A percentile compares a stretch with the other conserved stretches of the same genome.
Conservation (phyloP, 108 stramenopile species). For the Mediolabrus comicus region DNA sequence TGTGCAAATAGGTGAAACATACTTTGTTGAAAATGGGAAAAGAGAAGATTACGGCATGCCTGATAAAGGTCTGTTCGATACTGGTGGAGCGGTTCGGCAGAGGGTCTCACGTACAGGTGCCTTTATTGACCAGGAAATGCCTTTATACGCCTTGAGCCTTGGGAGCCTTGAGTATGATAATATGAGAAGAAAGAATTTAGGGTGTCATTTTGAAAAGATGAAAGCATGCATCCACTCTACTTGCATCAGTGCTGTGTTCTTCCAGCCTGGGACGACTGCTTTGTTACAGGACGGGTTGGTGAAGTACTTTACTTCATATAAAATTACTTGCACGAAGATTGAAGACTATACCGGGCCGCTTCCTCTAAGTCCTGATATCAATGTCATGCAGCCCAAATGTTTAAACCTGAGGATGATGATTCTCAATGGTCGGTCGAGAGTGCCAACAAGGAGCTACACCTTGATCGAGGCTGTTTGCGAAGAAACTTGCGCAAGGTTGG, state of each 20-base stretch:
- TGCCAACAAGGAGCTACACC: not conserved
- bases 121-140: not conserved
- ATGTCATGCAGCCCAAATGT: not conserved
- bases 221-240: not conserved
- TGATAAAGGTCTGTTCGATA: not conserved
- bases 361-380: not conserved
- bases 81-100: not conserved
- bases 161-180: not conserved
- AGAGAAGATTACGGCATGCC: not conserved
- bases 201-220: too few relatives aligned
- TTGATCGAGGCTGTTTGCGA: not conserved
- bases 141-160: not conserved
- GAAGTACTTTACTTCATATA: not conserved
- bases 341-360: not conserved
- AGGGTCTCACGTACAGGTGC: not conserved
- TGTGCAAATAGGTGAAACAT: not conserved
- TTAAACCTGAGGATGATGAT: not conserved
- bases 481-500: not conserved
- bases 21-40: not conserved
- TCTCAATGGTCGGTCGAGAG: not conserved
- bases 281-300: not conserved
- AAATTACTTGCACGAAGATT: not conserved
- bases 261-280: not conserved
- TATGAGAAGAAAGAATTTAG: not conserved
- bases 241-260: not conserved